A percentile compares a stretch with the other conserved stretches of the same genome.
Conservation (phyloP, 2,329 filamentous ascomycete genomes). For the Ophiostoma populinum region DNA sequence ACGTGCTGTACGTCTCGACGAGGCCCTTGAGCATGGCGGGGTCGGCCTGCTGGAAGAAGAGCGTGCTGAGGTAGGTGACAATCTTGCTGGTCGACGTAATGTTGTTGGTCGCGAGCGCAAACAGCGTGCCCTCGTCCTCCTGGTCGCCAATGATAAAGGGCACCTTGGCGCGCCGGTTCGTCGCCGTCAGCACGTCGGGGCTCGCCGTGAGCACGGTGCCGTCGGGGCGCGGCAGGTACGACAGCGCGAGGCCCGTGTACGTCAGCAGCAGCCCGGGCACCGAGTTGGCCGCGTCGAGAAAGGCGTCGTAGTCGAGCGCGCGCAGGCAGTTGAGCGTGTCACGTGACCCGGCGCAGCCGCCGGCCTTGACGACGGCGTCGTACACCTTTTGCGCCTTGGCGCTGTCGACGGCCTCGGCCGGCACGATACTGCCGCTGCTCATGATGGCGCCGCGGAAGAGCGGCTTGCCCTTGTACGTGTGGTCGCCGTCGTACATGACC, state of each 20-base stretch:
- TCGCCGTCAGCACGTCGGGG: constrained; percentile 37
- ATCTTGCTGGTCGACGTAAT: constrained; percentile 43
- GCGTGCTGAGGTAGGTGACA: constrained; percentile 38
- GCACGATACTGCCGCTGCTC: constrained; percentile 50
- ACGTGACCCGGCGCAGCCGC: constrained; percentile 39
- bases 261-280: constrained; percentile 46
- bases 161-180: constrained; percentile 31
- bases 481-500: constrained; percentile 50
- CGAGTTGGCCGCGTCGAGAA: constrained; percentile 50
- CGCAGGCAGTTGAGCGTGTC: constrained; percentile 53
- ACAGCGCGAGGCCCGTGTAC: constrained; percentile 51
- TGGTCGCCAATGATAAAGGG: constrained; percentile 50
- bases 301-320: constrained; percentile 35
- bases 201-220: constrained; percentile 42
- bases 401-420: constrained; percentile 45
- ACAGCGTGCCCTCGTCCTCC: constrained; percentile 66
- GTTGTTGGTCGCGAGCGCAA: constrained; percentile 52
- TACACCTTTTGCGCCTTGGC: constrained; percentile 49
- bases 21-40: constrained; percentile 32
- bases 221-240: constrained; percentile 60
- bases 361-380: constrained; percentile 38
- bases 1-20: constrained; percentile 44
- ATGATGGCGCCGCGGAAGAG: constrained; percentile 67
- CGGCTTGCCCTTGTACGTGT: constrained; percentile 54
- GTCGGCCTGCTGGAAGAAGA: constrained; percentile 44